A percentile compares a stretch with the other conserved stretches of the same genome.
phyloP scores from a whole-genome alignment of 1,139 yeast genomes.

The Keqinozyma sinolaborantium region DNA sequence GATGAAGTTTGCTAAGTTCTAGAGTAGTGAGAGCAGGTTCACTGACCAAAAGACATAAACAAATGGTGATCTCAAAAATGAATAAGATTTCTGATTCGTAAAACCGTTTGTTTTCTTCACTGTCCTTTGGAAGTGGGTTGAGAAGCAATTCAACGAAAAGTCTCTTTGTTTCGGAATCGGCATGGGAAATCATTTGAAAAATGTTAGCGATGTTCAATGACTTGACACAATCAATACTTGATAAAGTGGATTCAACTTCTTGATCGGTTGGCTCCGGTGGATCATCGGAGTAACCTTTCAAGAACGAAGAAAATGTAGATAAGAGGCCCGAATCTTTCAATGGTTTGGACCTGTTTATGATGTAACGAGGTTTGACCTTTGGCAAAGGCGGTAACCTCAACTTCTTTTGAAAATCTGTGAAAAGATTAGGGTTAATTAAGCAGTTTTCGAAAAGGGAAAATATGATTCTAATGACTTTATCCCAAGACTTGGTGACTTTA shows the following conservation, averaged over 20 bases:
- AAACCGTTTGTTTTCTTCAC: slow-evolving; percentile 38
- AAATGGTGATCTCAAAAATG: slow-evolving; percentile 51
- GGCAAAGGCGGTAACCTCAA: slow-evolving; percentile 52
- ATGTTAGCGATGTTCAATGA: slow-evolving; percentile 57
- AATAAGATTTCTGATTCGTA: slow-evolving; percentile 57
- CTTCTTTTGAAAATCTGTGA: slow-evolving; percentile 58
- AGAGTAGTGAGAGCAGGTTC: slow-evolving; percentile 27
- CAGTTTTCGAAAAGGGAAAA: slow-evolving; percentile 71
- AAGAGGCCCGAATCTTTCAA: slow-evolving; percentile 72
- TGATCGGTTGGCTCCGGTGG: slow-evolving; percentile 90
- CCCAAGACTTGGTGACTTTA: slow-evolving; percentile 55
- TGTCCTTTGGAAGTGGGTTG: slow-evolving; percentile 24
- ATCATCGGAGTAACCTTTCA: slow-evolving; percentile 84
- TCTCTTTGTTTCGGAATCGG: slow-evolving; percentile 20
- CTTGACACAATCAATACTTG: slow-evolving; percentile 77
- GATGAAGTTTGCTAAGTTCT: slow-evolving; percentile 19
- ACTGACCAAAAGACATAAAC: slow-evolving; percentile 44
- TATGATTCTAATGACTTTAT: slow-evolving; percentile 54
- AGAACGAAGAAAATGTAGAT: slow-evolving; percentile 86
- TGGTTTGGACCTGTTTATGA: slow-evolving; percentile 57
- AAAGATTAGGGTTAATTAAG: slow-evolving; percentile 64
- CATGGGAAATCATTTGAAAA: slow-evolving; percentile 41
- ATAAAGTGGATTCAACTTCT: slow-evolving; percentile 81
- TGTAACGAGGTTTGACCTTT: slow-evolving; percentile 61
- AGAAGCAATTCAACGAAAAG: slow-evolving; percentile 21